Conservation (phyloP, 306 rosid genomes). For the Sophora flavescens region DNA sequence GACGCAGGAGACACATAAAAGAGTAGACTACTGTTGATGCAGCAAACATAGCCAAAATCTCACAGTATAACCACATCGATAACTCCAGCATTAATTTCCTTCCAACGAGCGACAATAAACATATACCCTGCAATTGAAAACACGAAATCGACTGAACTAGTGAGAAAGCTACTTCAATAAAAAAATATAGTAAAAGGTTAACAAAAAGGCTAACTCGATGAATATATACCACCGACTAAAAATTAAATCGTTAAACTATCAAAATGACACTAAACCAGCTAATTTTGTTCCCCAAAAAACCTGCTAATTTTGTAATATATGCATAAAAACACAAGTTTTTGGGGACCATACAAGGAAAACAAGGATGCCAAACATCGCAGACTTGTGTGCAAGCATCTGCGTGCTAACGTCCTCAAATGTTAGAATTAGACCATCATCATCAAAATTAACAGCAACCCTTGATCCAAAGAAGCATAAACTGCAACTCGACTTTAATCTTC, state of each 20-base stretch:
- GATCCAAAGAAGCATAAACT: background rate
- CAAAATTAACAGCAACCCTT: background rate
- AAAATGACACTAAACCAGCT: background rate
- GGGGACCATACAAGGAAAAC: background rate
- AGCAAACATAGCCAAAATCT: background rate
- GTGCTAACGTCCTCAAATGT: background rate
- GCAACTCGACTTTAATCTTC: background rate
- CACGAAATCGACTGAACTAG: background rate
- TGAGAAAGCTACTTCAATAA: background rate
- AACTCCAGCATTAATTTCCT: background rate
- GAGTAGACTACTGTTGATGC: too few species aligned
- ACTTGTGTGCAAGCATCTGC: too few species aligned
- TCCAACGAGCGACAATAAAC: background rate
- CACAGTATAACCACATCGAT: background rate
- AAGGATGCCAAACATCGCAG: background rate
- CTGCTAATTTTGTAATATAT: background rate
- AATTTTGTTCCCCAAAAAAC: background rate
- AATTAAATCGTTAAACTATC: background rate
- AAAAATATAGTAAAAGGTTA: background rate
- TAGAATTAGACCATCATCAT: background rate
- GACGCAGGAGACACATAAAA: too few species aligned
- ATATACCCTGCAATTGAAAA: constrained; percentile 32
- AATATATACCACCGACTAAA: background rate
- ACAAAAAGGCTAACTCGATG: background rate
- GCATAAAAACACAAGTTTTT: background rate